Evolutionary conservation across 176 grass and related monocot genomes (phyloP).

Genomic region (Rhynchospora pubera): DNA sequence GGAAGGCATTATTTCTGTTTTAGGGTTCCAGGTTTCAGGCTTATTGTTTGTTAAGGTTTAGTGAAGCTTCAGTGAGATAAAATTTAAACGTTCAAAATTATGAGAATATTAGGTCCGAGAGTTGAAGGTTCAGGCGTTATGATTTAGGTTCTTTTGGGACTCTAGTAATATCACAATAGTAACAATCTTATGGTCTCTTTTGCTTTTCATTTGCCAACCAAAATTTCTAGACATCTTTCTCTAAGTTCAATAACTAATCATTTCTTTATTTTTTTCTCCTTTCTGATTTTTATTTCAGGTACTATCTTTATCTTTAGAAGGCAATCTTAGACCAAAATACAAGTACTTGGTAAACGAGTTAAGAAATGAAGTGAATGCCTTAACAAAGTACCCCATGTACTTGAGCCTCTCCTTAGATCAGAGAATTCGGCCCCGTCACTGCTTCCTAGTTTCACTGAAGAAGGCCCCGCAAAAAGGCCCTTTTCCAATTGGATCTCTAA

Average conservation of each 20-base stretch:
- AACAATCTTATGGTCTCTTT: background rate
- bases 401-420: conserved; percentile 89
- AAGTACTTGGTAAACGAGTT: conserved; percentile 77
- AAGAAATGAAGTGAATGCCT: conserved; percentile 57
- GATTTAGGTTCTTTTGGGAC: background rate
- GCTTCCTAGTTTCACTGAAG: conserved; percentile 82
- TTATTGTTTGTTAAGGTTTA: background rate
- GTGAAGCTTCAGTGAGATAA: background rate
- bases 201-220: background rate
- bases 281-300: conserved; percentile 49
- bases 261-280: conserved; percentile 14
- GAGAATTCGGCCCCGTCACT: conserved; percentile 82
- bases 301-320: conserved; percentile 80
- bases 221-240: background rate
- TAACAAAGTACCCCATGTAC: conserved; percentile 96
- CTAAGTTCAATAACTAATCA: background rate
- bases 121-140: too few relatives aligned
- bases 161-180: background rate
- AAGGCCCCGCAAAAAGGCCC: conserved; percentile 80
- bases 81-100: background rate
- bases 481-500: conserved; percentile 89
- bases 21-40: background rate
- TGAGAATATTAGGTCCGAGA: background rate
- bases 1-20: background rate
- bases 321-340: conserved; percentile 79